Base-by-base conservation (phyloP, 805 yeast genomes). In the Metschnikowia colocasiae region DNA sequence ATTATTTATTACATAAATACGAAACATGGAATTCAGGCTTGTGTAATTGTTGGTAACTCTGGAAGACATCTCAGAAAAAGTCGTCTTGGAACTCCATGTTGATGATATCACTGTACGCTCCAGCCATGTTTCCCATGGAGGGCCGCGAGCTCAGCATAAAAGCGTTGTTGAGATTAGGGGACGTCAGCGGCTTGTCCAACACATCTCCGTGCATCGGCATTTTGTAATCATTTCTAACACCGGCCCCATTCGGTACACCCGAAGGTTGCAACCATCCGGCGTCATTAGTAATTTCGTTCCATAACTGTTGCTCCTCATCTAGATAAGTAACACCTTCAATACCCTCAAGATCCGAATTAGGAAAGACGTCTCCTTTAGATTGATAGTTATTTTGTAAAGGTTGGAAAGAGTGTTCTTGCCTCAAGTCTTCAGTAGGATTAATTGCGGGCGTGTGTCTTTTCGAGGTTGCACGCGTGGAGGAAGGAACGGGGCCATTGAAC, bases 241-340 rank as follows among this genome's bases (percentile, higher is more conserved):
- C 15, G 10, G 46, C 22, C 10, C 35, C 35, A 6, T 39, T 43
- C 25, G 55, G 44, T 12, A 48, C 31, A 26, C 58, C 47, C 18
- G 57, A 23, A 13, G 62, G 55, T 36, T 69, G 70, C 47, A 86
- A 63, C 95, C 95, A 86, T 54, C 79, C 82, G 0, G 91, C 91
- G 57, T 85, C 88, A 57, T 78, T 79, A 0, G 90, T 81, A 46
- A 86, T 82, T 52, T 85, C 91, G 58, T 80, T 82, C 95, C 95
- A 86, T 27, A 86, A 65, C 50, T 83, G 61, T 46, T 71, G 77
- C 48, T 73, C 77, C 40, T 71, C 76, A 33, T 66, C 71, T 25
- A 69, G 51, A 48, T 67, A 67, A 0, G 75, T 68, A 32, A 71
- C 59, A 6, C 75, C 76, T 51, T 72, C 77, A 23, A 71, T 70